Percentiles rank a stretch among this genome's conserved stretches.
Conservation (phyloP, 176 grass and related monocot species). For the Aegilops tauschii region DNA sequence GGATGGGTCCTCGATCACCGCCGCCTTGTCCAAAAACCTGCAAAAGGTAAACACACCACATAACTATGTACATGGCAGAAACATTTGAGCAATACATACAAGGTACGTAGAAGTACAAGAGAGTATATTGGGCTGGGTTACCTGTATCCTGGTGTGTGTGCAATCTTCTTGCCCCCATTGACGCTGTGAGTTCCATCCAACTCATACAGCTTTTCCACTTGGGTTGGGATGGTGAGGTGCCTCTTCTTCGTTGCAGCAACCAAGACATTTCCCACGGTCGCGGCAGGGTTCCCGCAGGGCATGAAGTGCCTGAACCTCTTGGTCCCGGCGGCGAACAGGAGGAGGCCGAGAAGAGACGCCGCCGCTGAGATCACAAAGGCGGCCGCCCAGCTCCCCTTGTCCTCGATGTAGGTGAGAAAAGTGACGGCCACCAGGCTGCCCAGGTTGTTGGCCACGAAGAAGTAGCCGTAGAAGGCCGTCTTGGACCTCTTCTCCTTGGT, state of each 20-base stretch:
- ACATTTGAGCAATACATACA: background rate
- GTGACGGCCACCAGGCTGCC: conserved; percentile 54
- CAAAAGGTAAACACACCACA: background rate
- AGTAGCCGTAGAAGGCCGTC: conserved; percentile 66
- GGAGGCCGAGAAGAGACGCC: background rate
- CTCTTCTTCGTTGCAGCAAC: conserved; percentile 44
- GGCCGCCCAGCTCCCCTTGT: conserved; percentile 41
- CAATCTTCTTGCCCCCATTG: conserved; percentile 38
- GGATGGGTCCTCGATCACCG: background rate
- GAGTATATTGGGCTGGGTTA: background rate
- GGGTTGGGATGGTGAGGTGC: background rate
- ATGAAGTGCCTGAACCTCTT: conserved; percentile 41
- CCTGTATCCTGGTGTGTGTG: conserved; percentile 52
- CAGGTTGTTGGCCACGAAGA: conserved; percentile 58
- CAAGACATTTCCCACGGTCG: conserved; percentile 44
- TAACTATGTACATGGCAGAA: background rate
- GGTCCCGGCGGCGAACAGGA: conserved; percentile 38
- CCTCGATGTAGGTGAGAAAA: conserved; percentile 44
- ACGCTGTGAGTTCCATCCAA: background rate
- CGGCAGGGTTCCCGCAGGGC: conserved; percentile 32
- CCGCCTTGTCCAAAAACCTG: conserved; percentile 63
- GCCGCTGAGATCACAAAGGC: conserved; percentile 41
- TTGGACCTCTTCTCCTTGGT: conserved; percentile 35
- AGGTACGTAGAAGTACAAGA: background rate
- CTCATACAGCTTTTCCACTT: conserved; percentile 38